Percentiles rank a stretch among this genome's conserved stretches.
Evolutionary conservation across 2,329 filamentous ascomycete species (phyloP).

Genomic region (Blumeriella jaapii): DNA sequence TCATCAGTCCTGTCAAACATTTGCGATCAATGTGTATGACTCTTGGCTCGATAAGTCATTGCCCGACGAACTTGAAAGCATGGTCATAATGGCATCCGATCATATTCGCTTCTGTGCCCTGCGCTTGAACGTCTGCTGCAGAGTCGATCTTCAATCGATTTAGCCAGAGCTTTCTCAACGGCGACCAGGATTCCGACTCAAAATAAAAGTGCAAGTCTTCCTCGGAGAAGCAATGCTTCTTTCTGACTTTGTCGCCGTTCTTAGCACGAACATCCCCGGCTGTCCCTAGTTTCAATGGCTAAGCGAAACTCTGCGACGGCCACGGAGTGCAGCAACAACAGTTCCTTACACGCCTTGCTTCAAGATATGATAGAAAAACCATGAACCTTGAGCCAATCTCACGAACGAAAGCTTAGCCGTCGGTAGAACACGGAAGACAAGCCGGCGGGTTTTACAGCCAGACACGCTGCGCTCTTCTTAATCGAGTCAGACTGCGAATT

Average conservation of each 20-base stretch:
- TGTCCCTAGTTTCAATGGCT: constrained; percentile 10
- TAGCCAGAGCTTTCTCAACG: not conserved
- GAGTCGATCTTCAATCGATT: too few species aligned
- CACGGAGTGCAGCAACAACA: constrained; percentile 23
- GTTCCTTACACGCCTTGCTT: constrained; percentile 19
- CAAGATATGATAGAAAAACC: constrained; percentile 9
- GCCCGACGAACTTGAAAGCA: too few species aligned
- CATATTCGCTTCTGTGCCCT: too few species aligned
- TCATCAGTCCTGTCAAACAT: too few species aligned
- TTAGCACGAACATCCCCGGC: constrained; percentile 9
- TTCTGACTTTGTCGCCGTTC: too few species aligned
- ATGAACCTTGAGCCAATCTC: constrained; percentile 11
- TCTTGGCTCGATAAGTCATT: too few species aligned
- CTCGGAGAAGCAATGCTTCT: too few species aligned
- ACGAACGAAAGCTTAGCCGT: constrained; percentile 7
- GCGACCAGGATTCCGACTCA: not conserved
- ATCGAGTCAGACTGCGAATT: too few species aligned
- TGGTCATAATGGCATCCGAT: too few species aligned
- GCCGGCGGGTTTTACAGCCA: not conserved
- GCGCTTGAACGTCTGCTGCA: too few species aligned
- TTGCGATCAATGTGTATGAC: too few species aligned
- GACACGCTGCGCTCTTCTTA: not conserved
- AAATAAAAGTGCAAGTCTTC: not conserved
- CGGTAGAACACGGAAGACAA: too few species aligned
- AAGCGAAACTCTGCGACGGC: constrained; percentile 25